Base-by-base conservation (phyloP, 2,329 filamentous ascomycete species). In the Alternaria gaisen region DNA sequence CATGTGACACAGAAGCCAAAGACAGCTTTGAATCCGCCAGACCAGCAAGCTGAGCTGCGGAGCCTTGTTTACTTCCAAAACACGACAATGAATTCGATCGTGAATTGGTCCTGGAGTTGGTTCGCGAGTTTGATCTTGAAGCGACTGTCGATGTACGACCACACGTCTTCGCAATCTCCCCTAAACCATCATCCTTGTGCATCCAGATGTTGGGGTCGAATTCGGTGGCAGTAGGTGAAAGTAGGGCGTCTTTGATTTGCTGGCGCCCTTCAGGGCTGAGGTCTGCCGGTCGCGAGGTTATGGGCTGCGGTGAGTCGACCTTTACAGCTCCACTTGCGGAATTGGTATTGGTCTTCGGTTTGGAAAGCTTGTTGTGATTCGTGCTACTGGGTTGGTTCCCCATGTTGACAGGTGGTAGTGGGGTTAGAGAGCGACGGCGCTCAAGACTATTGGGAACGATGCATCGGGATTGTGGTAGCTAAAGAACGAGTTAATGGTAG, bases 331-430 rank as follows among this genome's bases (percentile, higher is more conserved):
- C 66, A 40, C 20, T 34, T 10, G 64, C 68, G 18, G 74, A 75
- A 52, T 77, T 77, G 30, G 70, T 72, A 60, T 76, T 77, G 10
- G 77, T 78, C 65, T 72, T 78, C 8, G 77, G 75, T 62, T 78
- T 78, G 24, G 71, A 72, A 38, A 78, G 70, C 60, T 69, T 68
- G 61, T 78, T 70, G 47, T 72, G 63, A 34, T 62, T 63, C 38
- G 62, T 46, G 38, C 63, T 63, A 61, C 69, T 74, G 57, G 74
- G 70, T 20, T 68, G 66, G 65, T 76, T 77, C 34, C 73, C 73
- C 73, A 76, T 77, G 40, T 56, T 71, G 68, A 62, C 48, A 52
- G 48, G 41, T 61, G 40, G 56, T 48, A 55, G 61, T 46, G 59
- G 52, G 60, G 46, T 66, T 59, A 51, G 63, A 60, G 63, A 72